phyloP scores from a whole-genome alignment of 352 stramenopile genomes.

The Detonula confervacea region DNA sequence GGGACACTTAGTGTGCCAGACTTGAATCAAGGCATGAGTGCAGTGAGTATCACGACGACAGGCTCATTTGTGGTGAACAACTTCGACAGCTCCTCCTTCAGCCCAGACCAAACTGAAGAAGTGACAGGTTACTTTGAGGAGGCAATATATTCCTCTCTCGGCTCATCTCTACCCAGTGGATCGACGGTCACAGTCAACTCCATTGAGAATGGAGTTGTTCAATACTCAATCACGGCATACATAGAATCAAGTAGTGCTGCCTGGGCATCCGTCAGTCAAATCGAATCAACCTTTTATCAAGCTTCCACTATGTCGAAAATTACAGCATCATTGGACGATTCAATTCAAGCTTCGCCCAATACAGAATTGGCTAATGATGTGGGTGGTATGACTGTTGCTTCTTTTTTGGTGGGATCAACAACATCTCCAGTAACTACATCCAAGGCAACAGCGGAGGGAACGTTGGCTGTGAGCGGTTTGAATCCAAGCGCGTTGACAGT shows the following conservation, averaged over 20 bases:
- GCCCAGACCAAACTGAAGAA: background rate
- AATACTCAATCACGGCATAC: slow-evolving; percentile 9
- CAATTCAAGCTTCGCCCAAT: background rate
- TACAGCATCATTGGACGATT: background rate
- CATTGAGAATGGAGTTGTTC: slow-evolving; percentile 7
- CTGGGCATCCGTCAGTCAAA: background rate
- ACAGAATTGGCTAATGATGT: background rate
- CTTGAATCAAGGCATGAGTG: background rate
- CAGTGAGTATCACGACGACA: background rate
- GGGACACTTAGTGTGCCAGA: background rate
- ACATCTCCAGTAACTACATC: background rate
- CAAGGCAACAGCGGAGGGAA: background rate
- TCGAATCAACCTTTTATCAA: background rate
- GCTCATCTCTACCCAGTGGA: background rate
- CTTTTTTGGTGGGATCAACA: background rate
- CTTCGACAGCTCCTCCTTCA: background rate
- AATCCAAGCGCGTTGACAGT: background rate
- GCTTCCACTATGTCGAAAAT: background rate
- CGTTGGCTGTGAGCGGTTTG: background rate
- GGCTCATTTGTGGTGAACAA: background rate
- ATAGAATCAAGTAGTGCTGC: background rate
- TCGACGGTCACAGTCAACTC: slow-evolving; percentile 1
- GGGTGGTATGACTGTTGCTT: background rate
- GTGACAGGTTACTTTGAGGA: background rate
- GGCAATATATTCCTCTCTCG: background rate